Conservation (phyloP, 768 basidiomycete species). For the Suillus americanus region DNA sequence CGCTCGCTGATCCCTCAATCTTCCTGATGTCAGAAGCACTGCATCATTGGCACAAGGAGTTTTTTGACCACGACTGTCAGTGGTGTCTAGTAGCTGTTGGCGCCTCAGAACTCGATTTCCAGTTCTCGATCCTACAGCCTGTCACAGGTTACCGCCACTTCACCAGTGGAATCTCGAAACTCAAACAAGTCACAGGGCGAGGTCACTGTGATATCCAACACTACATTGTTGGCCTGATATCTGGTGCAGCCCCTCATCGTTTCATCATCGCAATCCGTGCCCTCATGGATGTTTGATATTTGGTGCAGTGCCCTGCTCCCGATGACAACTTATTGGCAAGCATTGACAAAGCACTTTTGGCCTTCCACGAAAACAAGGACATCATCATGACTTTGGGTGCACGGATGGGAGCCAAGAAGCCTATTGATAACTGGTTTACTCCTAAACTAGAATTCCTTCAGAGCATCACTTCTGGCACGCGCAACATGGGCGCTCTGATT, state of each 20-base stretch:
- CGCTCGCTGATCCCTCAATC: constrained; percentile 29
- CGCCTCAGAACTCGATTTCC: constrained; percentile 14
- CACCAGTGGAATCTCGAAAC: constrained; percentile 35
- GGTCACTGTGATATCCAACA: constrained; percentile 38
- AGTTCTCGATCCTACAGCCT: constrained; percentile 5
- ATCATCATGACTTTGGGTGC: too few species aligned
- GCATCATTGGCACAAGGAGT: constrained; percentile 40
- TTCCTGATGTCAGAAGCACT: constrained; percentile 39
- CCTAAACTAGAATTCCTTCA: too few species aligned
- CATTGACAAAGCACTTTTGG: background rate
- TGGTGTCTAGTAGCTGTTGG: constrained; percentile 25
- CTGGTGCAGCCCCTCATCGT: constrained; percentile 27
- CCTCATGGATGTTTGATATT: constrained; percentile 38
- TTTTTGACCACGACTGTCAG: constrained; percentile 23
- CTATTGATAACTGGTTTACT: too few species aligned
- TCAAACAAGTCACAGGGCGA: constrained; percentile 42
- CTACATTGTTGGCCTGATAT: constrained; percentile 35
- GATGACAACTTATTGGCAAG: background rate
- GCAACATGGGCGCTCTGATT: too few species aligned
- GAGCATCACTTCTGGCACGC: too few species aligned
- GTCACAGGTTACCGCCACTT: constrained; percentile 37
- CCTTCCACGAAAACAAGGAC: too few species aligned
- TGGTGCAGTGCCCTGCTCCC: constrained; percentile 28
- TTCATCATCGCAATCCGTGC: constrained; percentile 35
- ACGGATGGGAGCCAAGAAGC: too few species aligned